Conservation (phyloP, 305 asterid genomes). For the Euphrasia arctica region DNA sequence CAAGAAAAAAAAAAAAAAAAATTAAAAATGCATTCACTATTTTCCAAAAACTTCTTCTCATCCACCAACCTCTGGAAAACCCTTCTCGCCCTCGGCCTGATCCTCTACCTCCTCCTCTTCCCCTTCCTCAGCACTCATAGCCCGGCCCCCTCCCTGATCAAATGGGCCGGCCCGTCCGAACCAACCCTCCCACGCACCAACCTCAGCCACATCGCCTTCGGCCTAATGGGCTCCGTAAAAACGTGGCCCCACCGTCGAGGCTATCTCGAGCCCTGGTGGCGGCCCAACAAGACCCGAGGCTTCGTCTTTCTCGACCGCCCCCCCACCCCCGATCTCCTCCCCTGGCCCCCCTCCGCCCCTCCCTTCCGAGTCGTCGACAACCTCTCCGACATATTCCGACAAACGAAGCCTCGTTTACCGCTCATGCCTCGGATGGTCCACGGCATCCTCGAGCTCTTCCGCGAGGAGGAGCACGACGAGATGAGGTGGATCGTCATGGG, state of each 20-base stretch:
- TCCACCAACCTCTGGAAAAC: constrained; percentile 32
- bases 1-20: not conserved
- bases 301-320: constrained; percentile 46
- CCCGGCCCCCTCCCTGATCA: constrained; percentile 10
- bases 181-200: constrained; percentile 27
- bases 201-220: constrained; percentile 59
- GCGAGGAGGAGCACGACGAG: constrained; percentile 46
- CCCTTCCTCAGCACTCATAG: constrained; percentile 14
- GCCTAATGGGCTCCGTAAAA: constrained; percentile 51
- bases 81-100: constrained; percentile 23
- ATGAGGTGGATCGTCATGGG: constrained; percentile 75
- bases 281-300: constrained; percentile 55
- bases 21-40: not conserved
- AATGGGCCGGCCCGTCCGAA: not conserved
- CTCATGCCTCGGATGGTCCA: constrained; percentile 63
- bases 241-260: constrained; percentile 55
- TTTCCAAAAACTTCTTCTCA: constrained; percentile 17
- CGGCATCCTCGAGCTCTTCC: constrained; percentile 52
- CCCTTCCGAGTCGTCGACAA: constrained; percentile 56
- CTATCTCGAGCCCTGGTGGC: constrained; percentile 79
- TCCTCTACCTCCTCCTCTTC: constrained; percentile 27
- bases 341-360: constrained; percentile 69
- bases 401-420: constrained; percentile 27
- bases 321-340: constrained; percentile 54
- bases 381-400: constrained; percentile 23